Conservation (phyloP, 805 yeast genomes). For the Clavispora santaluciae region DNA sequence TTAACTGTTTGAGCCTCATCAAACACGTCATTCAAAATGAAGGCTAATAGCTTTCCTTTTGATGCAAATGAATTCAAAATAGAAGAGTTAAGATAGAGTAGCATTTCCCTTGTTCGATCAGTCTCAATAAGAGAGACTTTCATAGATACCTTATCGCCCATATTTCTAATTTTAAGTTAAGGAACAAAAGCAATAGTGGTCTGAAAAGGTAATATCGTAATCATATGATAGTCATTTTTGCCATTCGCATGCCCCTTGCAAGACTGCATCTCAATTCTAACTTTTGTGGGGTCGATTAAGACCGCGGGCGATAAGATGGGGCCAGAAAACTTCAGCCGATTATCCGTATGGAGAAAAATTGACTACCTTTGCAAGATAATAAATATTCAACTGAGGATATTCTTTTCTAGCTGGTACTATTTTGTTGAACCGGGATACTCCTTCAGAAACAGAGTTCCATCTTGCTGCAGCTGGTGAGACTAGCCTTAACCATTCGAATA, state of each 20-base stretch:
- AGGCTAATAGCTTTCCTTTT: constrained; percentile 1
- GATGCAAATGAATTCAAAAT: background rate
- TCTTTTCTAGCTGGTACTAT: no score
- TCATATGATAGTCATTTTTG: background rate
- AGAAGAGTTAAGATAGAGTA: background rate
- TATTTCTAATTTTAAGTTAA: background rate
- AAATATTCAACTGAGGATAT: no score
- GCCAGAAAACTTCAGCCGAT: no score
- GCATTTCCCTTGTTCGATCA: background rate
- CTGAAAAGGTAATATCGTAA: background rate
- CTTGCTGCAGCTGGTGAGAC: constrained; percentile 98
- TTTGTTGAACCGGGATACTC: no score
- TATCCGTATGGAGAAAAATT: no score
- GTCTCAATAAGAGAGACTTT: background rate
- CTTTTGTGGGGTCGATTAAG: background rate
- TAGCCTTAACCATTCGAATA: constrained; percentile 97
- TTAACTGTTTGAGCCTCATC: background rate
- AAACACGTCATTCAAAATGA: constrained; percentile 2
- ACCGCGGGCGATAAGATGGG: background rate
- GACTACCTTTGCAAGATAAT: no score
- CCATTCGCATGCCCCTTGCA: background rate
- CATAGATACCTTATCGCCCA: background rate
- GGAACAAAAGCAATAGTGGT: background rate
- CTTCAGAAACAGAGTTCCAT: constrained; percentile 97
- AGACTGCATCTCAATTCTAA: background rate